phyloP scores from a whole-genome alignment of 306 rosid genomes.

The Lathyrus tuberosus region DNA sequence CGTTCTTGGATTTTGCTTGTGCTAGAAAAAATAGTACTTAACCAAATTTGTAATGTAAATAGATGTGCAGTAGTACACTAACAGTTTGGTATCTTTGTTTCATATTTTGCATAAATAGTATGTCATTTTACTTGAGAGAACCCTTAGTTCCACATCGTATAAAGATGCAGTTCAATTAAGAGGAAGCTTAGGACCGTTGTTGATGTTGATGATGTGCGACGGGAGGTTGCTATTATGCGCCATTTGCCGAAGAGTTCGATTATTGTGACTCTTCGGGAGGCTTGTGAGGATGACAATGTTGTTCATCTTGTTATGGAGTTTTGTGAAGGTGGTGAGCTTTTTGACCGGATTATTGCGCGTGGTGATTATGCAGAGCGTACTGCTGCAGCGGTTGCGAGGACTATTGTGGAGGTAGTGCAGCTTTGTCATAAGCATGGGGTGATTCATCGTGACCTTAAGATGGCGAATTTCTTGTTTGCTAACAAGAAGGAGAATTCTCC shows the following conservation, averaged over 20 bases:
- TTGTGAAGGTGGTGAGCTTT: conserved; percentile 98
- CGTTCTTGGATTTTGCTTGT: too few species aligned
- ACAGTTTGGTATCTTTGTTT: too few species aligned
- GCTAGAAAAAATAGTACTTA: too few species aligned
- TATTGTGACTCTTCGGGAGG: conserved; percentile 85
- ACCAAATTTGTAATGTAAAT: too few species aligned
- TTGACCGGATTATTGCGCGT: conserved; percentile 95
- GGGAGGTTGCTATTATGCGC: conserved; percentile 98
- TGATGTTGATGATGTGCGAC: conserved; percentile 87
- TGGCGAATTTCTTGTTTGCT: conserved; percentile 91
- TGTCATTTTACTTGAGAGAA: too few species aligned
- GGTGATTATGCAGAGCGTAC: conserved; percentile 95
- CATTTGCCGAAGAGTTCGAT: too few species aligned
- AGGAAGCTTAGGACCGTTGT: conserved; percentile 89
- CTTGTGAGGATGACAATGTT: conserved; percentile 93
- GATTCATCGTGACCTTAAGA: conserved; percentile 92
- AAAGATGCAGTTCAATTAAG: too few species aligned
- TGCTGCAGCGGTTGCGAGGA: conserved; percentile 77
- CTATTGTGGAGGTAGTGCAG: conserved; percentile 93
- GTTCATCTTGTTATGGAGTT: conserved; percentile 98
- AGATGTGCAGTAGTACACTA: too few species aligned
- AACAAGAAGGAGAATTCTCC: conserved; percentile 99
- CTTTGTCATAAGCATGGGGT: conserved; percentile 97
- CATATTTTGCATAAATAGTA: too few species aligned
- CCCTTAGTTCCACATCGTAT: too few species aligned